Base-by-base conservation (phyloP, 2,329 filamentous ascomycete species). In the Colletotrichum musae region DNA sequence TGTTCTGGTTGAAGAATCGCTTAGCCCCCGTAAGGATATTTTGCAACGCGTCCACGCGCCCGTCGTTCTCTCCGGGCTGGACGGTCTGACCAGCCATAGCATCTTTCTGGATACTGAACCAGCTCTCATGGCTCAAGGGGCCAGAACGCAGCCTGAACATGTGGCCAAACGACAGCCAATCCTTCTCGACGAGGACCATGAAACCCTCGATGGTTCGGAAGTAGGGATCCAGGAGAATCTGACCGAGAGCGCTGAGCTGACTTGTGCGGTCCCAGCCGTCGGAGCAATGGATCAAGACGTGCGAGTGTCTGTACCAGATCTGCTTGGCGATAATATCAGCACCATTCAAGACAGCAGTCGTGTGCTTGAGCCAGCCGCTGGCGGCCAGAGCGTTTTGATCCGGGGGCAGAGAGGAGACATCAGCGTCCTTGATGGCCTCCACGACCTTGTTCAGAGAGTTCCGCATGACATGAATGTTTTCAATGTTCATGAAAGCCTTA, bases 191-290 rank as follows among this genome's bases (percentile, higher is more conserved):
- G 6, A 99, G 84, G 2, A 97, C 91, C 74, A 98, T 95, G 79
- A 98, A 99, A 1, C 96, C 96, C 74, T 98, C 93, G 58, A 99
- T 84, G 0, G 96, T 98, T 59, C 96, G 90, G 79, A 94, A 99
- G 80, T 97, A 98, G 0, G 96, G 96, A 77, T 99, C 96, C 9
- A 99, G 87, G 84, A 97, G 95, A 47, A 99, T 87, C 81, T 99
- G 95, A 64, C 94, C 92, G 65, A 99, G 83, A 5, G 95, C 94
- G 75, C 95, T 97, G 59, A 99, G 87, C 81, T 99, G 96, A 75
- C 94, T 95, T 7, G 96, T 99, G 58, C 96, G 92, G 81, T 99
- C 96, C 96, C 96, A 99, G 4, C 96, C 96, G 80, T 99, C 96
- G 2, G 96, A 98, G 81, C 96, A 99, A 80, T 99, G 96, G 57